Percentiles rank a stretch among this genome's conserved stretches.
phyloP scores from a whole-genome alignment of 2,329 filamentous ascomycete species.

The Teratosphaeria destructans region DNA sequence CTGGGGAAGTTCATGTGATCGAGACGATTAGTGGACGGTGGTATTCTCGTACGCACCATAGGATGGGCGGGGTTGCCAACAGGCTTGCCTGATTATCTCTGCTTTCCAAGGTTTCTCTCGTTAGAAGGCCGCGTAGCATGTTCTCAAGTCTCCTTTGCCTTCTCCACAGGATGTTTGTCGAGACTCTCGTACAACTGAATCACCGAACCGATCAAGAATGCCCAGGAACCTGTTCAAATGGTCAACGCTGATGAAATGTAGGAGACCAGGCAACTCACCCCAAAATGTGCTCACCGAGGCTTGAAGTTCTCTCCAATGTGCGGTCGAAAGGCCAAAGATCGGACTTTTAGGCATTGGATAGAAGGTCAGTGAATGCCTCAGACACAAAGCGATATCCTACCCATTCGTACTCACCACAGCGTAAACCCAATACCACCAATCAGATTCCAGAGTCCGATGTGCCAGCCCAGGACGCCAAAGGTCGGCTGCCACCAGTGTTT shows the following conservation, averaged over 20 bases:
- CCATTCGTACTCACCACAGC: conserved; percentile 5
- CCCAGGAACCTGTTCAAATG: conserved; percentile 12
- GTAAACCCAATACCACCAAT: conserved; percentile 20
- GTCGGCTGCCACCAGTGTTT: conserved; percentile 20
- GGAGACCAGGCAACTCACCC: conserved; percentile 8
- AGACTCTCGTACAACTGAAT: conserved; percentile 22
- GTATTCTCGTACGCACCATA: not conserved
- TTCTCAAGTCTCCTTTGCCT: not conserved
- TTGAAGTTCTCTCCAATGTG: conserved; percentile 19
- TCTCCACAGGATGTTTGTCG: conserved; percentile 18
- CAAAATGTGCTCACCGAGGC: conserved; percentile 16
- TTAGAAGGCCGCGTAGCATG: not conserved
- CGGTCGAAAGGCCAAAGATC: conserved; percentile 17
- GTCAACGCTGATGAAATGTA: not conserved
- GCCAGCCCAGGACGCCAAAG: conserved; percentile 17
- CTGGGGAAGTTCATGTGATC: not conserved
- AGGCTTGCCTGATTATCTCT: not conserved
- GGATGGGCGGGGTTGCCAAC: not conserved
- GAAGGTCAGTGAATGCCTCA: not conserved
- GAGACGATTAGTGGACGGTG: not conserved
- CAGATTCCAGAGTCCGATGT: conserved; percentile 18
- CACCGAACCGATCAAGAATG: conserved; percentile 21
- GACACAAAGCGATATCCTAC: not conserved
- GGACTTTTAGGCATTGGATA: conserved; percentile 1
- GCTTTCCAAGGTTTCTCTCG: not conserved